A percentile compares a stretch with the other conserved stretches of the same genome.
Conservation (phyloP, 345 rosid genomes). For the Alliaria petiolata region DNA sequence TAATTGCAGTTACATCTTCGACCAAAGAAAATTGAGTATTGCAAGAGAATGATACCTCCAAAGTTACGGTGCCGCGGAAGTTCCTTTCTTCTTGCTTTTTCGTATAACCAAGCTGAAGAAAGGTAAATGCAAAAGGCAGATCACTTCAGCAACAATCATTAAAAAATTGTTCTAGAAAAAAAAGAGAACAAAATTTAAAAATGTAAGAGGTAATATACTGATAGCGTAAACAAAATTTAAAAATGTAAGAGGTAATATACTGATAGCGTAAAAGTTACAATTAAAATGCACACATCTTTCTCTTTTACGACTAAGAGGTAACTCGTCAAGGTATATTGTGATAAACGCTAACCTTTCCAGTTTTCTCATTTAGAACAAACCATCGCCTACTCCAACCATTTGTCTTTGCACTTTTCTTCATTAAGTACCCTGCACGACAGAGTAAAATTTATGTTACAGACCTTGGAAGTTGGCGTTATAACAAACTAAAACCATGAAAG, state of each 20-base stretch:
- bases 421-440: slow-evolving; percentile 57
- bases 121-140: neutral
- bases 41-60: slow-evolving; percentile 51
- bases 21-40: neutral
- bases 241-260: too few relatives aligned
- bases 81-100: slow-evolving; percentile 90
- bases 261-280: too few relatives aligned
- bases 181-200: neutral
- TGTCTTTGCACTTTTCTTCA: slow-evolving; percentile 89
- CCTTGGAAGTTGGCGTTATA: neutral
- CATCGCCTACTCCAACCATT: slow-evolving; percentile 90
- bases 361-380: slow-evolving; percentile 93
- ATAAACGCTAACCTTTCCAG: slow-evolving; percentile 67
- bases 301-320: neutral
- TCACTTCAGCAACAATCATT: neutral
- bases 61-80: slow-evolving; percentile 82
- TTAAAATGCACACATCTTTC: neutral
- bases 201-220: neutral
- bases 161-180: neutral
- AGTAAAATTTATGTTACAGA: neutral
- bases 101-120: slow-evolving; percentile 79
- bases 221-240: too few relatives aligned
- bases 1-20: neutral
- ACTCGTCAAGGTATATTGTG: neutral
- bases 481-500: neutral